phyloP scores from a whole-genome alignment of 768 basidiomycete genomes.

The Suillus paluster region DNA sequence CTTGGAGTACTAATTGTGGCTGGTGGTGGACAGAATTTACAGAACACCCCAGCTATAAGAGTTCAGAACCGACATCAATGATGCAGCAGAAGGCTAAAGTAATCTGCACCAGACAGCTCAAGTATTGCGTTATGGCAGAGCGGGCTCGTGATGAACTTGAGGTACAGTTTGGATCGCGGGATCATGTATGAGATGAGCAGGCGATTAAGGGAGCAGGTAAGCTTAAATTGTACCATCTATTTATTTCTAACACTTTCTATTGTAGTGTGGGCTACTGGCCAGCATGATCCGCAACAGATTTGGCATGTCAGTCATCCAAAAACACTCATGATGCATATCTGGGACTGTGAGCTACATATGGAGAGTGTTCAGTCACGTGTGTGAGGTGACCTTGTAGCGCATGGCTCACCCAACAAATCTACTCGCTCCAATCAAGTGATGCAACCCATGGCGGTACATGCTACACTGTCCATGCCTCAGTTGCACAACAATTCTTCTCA shows the following conservation, averaged over 20 bases:
- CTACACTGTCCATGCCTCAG: background rate
- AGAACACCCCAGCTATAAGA: background rate
- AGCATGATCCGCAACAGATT: constrained; percentile 3
- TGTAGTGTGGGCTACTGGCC: constrained; percentile 16
- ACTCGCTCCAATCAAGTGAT: background rate
- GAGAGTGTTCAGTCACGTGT: background rate
- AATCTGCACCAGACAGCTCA: background rate
- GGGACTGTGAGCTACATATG: constrained; percentile 5
- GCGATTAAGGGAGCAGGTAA: background rate
- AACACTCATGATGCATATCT: constrained; percentile 13
- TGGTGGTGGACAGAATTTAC: background rate
- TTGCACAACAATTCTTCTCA: background rate
- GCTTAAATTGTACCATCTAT: background rate
- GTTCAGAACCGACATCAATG: background rate
- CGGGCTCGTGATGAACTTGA: background rate
- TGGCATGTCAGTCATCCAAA: constrained; percentile 15
- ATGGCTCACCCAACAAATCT: constrained; percentile 3
- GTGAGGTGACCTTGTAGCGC: background rate
- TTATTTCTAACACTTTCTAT: too few relatives aligned
- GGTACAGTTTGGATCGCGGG: background rate
- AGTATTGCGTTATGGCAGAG: background rate
- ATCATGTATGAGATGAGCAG: background rate
- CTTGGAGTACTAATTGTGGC: background rate
- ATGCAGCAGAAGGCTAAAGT: background rate
- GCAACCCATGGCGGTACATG: background rate